Evolutionary conservation across 1,284 basidiomycete genomes (phyloP).

Genomic region (Ustilago esculenta): DNA sequence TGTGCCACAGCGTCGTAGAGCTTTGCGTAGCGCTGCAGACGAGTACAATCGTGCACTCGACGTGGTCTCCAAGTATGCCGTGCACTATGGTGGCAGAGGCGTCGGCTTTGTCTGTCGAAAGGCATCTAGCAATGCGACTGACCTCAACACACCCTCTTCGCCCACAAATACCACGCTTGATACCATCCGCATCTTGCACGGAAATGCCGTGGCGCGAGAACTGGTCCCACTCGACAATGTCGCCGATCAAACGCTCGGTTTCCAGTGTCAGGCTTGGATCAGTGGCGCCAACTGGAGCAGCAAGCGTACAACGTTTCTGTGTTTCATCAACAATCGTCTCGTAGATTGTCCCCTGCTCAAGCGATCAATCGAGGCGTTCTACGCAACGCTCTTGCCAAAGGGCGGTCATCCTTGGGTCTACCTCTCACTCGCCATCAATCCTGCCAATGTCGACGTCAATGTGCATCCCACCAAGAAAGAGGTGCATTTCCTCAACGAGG

Average conservation of each 20-base stretch:
- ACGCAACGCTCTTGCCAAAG: constrained; percentile 87
- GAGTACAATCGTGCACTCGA: constrained; percentile 93
- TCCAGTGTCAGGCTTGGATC: constrained; percentile 74
- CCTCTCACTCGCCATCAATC: constrained; percentile 84
- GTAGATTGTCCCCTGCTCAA: constrained; percentile 90
- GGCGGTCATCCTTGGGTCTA: constrained; percentile 91
- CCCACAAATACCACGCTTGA: constrained; percentile 73
- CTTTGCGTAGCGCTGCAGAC: constrained; percentile 84
- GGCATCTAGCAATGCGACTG: constrained; percentile 67
- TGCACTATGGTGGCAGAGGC: constrained; percentile 68
- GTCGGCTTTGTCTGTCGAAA: constrained; percentile 78
- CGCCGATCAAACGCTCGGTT: constrained; percentile 44
- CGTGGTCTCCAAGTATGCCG: constrained; percentile 90
- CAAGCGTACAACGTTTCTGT: constrained; percentile 83
- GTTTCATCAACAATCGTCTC: constrained; percentile 98
- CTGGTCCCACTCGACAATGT: constrained; percentile 71
- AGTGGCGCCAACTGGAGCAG: constrained; percentile 89
- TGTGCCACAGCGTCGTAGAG: constrained; percentile 84
- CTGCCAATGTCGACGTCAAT: constrained; percentile 91
- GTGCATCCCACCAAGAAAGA: constrained; percentile 98
- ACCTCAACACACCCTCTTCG: constrained; percentile 81
- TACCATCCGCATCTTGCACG: constrained; percentile 84
- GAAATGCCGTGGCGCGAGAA: constrained; percentile 81
- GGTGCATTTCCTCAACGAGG: constrained; percentile 93
- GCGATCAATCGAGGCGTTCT: constrained; percentile 85